Conservation (phyloP, 208 protist genomes). For the Porcisia hertigi region DNA sequence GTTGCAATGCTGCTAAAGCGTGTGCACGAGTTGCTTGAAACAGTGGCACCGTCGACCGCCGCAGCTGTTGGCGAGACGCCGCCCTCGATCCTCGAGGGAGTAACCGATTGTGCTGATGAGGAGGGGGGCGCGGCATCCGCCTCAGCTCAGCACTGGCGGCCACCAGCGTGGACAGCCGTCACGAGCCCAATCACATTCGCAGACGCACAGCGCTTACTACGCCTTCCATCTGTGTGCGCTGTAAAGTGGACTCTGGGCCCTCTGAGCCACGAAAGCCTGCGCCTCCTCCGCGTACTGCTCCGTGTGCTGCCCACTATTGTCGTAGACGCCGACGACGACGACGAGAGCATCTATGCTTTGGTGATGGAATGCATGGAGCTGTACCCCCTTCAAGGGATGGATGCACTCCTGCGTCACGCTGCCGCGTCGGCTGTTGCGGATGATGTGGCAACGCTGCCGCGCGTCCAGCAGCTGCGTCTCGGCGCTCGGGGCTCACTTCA, state of each 20-base stretch:
- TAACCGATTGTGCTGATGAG: background rate
- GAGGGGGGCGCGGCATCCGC: constrained; percentile 3
- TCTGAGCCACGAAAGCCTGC: constrained; percentile 36
- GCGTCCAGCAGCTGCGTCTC: constrained; percentile 20
- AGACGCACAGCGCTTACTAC: constrained; percentile 26
- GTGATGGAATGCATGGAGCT: constrained; percentile 41
- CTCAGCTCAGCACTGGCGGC: constrained; percentile 17
- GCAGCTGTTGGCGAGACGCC: background rate
- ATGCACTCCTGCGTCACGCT: constrained; percentile 41
- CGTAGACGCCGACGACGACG: constrained; percentile 58
- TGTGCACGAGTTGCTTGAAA: constrained; percentile 39
- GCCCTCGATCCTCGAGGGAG: background rate
- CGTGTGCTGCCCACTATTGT: constrained; percentile 45
- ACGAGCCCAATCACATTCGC: constrained; percentile 24
- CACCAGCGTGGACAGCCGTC: constrained; percentile 9
- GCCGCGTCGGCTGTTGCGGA: constrained; percentile 22
- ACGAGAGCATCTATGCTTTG: constrained; percentile 51
- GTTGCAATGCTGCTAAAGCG: constrained; percentile 17
- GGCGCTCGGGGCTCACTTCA: constrained; percentile 26
- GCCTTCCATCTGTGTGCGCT: constrained; percentile 15
- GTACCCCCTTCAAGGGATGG: constrained; percentile 58
- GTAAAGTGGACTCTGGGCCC: constrained; percentile 26
- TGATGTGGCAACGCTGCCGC: constrained; percentile 34
- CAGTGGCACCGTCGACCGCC: constrained; percentile 17
- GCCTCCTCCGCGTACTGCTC: constrained; percentile 51